Percentiles rank a stretch among this genome's conserved stretches.
Conservation (phyloP, 257 asterid genomes). For the Parsonsia alboflavescens region DNA sequence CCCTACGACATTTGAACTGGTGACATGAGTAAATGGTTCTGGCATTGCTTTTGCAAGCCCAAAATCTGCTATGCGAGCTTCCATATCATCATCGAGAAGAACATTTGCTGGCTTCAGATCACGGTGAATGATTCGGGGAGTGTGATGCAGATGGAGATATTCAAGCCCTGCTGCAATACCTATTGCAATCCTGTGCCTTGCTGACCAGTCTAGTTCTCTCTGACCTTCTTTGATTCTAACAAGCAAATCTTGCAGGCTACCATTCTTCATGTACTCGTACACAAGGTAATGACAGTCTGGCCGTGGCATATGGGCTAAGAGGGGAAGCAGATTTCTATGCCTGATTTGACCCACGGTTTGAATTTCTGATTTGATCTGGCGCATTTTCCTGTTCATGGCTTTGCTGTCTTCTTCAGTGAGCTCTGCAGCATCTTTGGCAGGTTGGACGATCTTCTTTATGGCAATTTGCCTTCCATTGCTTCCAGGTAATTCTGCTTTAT, state of each 20-base stretch:
- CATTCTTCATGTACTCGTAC: constrained; percentile 82
- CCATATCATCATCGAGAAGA: constrained; percentile 84
- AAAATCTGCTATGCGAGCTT: constrained; percentile 77
- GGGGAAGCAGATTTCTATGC: constrained; percentile 66
- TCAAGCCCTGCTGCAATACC: constrained; percentile 80
- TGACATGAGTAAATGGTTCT: constrained; percentile 49
- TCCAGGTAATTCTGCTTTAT: constrained; percentile 65
- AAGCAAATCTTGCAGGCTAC: constrained; percentile 67
- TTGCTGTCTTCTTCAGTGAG: constrained; percentile 63
- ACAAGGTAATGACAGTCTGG: constrained; percentile 78
- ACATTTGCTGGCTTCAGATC: constrained; percentile 88
- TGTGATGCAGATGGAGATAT: constrained; percentile 65
- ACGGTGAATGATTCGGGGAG: constrained; percentile 65
- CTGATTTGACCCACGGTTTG: constrained; percentile 79
- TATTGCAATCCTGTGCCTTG: constrained; percentile 56
- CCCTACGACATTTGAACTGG: constrained; percentile 73
- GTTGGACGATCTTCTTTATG: constrained; percentile 59
- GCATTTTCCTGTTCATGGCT: constrained; percentile 54
- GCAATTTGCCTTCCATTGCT: constrained; percentile 68
- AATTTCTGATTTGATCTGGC: constrained; percentile 75
- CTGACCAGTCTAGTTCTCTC: constrained; percentile 51
- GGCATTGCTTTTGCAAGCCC: constrained; percentile 86
- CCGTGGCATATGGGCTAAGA: constrained; percentile 69
- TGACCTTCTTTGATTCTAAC: constrained; percentile 33
- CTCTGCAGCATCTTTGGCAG: constrained; percentile 47